These are phyloP conservation scores for Cystobasidium onofrii DNA, from an alignment of 768 basidiomycete species.

Conservation along the genomic window DNA sequence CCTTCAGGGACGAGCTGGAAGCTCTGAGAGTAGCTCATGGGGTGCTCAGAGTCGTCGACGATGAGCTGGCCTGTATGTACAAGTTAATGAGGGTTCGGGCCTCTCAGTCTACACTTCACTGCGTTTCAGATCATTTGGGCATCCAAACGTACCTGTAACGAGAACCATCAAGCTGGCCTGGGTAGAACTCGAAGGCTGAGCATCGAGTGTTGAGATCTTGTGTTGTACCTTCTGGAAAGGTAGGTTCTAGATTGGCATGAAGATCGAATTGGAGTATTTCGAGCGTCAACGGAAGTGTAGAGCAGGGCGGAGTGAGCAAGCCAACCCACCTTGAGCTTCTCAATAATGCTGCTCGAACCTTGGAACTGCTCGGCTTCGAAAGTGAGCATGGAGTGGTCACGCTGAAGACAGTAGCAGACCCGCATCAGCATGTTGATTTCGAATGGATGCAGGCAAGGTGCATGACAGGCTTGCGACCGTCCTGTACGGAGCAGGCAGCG, in stretches of 20 bases:
- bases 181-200: constrained; percentile 66
- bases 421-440: constrained; percentile 31
- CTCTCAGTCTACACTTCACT: no score
- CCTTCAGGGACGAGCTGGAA: constrained; percentile 83
- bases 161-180: constrained; percentile 62
- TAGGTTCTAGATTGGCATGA: constrained; percentile 55
- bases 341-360: constrained; percentile 55
- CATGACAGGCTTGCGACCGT: constrained; percentile 7
- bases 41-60: constrained; percentile 72
- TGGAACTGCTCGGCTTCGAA: constrained; percentile 61
- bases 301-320: no score
- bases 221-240: constrained; percentile 77
- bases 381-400: constrained; percentile 70
- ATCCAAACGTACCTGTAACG: constrained; percentile 63
- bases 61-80: constrained; percentile 43
- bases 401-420: constrained; percentile 49
- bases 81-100: neutral
- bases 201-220: constrained; percentile 71
- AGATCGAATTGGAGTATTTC: no score
- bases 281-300: no score
- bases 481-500: no score
- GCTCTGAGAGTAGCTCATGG: constrained; percentile 82
- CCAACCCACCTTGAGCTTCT: constrained; percentile 63
- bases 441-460: no score
- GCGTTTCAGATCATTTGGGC: constrained; percentile 55